phyloP scores from a whole-genome alignment of 2,329 filamentous ascomycete species.

The Bertia moriformis region DNA sequence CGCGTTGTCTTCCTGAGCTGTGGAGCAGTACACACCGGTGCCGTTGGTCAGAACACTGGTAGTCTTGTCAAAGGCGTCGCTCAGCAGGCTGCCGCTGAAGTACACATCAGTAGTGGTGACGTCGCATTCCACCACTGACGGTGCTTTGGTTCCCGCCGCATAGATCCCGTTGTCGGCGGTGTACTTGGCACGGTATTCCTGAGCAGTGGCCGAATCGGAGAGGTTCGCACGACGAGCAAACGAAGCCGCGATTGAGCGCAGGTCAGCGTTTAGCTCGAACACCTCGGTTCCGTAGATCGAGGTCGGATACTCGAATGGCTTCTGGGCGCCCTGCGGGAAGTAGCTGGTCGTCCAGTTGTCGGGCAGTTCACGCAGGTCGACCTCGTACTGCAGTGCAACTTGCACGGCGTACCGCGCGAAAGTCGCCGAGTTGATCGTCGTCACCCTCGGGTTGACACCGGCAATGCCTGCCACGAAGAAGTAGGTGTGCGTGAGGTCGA shows the following conservation, averaged over 20 bases:
- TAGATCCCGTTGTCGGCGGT: constrained; percentile 21
- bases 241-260: constrained; percentile 34
- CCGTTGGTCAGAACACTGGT: constrained; percentile 53
- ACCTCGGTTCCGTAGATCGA: constrained; percentile 56
- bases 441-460: constrained; percentile 56
- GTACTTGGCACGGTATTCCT: constrained; percentile 40
- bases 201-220: constrained; percentile 30
- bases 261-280: constrained; percentile 46
- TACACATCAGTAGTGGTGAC: constrained; percentile 60
- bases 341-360: constrained; percentile 53
- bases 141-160: constrained; percentile 25
- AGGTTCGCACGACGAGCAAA: constrained; percentile 36
- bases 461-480: constrained; percentile 61
- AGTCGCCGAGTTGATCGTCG: constrained; percentile 51
- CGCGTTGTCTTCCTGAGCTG: constrained; percentile 60
- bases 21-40: constrained; percentile 53
- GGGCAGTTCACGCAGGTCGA: constrained; percentile 56
- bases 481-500: constrained; percentile 55
- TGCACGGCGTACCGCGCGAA: constrained; percentile 59
- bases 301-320: constrained; percentile 39
- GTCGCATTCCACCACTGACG: constrained; percentile 49
- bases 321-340: constrained; percentile 42
- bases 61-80: constrained; percentile 50
- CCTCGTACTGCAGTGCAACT: constrained; percentile 62
- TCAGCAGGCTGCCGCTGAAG: constrained; percentile 46